Evolutionary conservation across 2,329 filamentous ascomycete genomes (phyloP), one percentile per base, ranked within the genome.

Genomic region (Alternaria burnsii): DNA sequence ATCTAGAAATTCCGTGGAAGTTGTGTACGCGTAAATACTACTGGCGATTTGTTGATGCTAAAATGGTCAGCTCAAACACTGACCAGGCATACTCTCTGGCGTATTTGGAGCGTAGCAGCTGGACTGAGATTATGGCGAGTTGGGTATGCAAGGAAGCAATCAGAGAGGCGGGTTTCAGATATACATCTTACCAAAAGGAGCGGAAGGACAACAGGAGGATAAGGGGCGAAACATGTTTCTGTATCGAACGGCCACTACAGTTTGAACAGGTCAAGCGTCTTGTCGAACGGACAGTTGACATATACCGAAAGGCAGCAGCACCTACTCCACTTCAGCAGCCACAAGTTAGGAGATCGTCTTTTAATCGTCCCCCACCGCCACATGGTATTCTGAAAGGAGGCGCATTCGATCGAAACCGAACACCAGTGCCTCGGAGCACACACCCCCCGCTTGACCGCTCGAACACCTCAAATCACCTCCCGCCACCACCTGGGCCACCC

Each of bases 111-210:
- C 67, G 76, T 1, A 69, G 68, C 14, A 71, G 62, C 38, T 77
- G 71, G 72, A 79, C 76, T 4, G 77, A 79, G 44, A 72, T 79
- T 14, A 66, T 73, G 56, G 71, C 75, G 1, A 76, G 75, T 7
- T 79, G 78, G 78, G 77, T 79, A 2, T 76, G 75, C 55, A 75
- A 73, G 38, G 74, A 78, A 56, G 78, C 78, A 0, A 71, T 79
- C n/a, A 53, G 68, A 52, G 76, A 79, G 62, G 71, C 70, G 3
- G 71, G 70, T 4, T 75, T 68, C 47, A 67, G 67, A 9, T 72
- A 69, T 44, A 74, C 69, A 3, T 71, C 71, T 43, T 65, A 78
- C 2, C 72, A 78, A 52, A 79, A 78, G 42, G 76, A 77, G 41
- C 58, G 65, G 4, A 63, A 61, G 16, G 72, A 76, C 30, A 70